Evolutionary conservation across 139 green algal genomes (phyloP).

Genomic region (Auxenochlorella pyrenoidosa): DNA sequence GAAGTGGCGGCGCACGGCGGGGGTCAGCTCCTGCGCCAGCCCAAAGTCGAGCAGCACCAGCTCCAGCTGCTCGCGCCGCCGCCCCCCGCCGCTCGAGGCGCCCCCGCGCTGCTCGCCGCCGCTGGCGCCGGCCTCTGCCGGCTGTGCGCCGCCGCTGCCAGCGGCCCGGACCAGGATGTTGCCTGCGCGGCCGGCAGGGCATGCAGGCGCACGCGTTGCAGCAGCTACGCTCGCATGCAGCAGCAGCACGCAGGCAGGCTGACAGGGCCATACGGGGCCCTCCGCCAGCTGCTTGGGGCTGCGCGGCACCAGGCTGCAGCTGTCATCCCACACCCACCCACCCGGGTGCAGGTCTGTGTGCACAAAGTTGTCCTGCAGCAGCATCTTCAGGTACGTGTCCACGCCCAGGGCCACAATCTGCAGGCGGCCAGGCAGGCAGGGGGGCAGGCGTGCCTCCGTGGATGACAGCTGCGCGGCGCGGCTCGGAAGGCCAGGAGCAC

Average conservation of each 20-base stretch:
- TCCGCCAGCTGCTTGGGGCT: slow-evolving; percentile 41
- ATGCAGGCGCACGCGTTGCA: too few relatives aligned
- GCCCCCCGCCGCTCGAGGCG: not conserved
- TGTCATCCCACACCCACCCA: not conserved
- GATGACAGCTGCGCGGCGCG: not conserved
- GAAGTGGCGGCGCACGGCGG: slow-evolving; percentile 82
- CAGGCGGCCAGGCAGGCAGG: not conserved
- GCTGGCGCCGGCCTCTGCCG: not conserved
- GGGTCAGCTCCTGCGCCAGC: slow-evolving; percentile 85
- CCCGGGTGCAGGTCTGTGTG: slow-evolving; percentile 76
- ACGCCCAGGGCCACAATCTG: slow-evolving; percentile 81
- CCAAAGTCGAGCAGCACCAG: slow-evolving; percentile 89
- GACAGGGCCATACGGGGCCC: too few relatives aligned
- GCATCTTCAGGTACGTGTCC: slow-evolving; percentile 92
- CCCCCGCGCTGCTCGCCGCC: not conserved
- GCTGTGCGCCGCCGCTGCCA: not conserved
- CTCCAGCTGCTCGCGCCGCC: slow-evolving; percentile 45
- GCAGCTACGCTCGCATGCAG: too few relatives aligned
- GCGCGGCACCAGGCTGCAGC: not conserved
- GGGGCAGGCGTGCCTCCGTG: not conserved
- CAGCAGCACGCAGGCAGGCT: too few relatives aligned
- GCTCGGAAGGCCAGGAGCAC: too few relatives aligned
- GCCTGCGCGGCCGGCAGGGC: too few relatives aligned
- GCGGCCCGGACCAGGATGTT: slow-evolving; percentile 85
- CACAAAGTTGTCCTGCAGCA: slow-evolving; percentile 90